A percentile compares a stretch with the other conserved stretches of the same genome.
Evolutionary conservation across 305 asterid species (phyloP).

Genomic region (Fraxinus baroniana): DNA sequence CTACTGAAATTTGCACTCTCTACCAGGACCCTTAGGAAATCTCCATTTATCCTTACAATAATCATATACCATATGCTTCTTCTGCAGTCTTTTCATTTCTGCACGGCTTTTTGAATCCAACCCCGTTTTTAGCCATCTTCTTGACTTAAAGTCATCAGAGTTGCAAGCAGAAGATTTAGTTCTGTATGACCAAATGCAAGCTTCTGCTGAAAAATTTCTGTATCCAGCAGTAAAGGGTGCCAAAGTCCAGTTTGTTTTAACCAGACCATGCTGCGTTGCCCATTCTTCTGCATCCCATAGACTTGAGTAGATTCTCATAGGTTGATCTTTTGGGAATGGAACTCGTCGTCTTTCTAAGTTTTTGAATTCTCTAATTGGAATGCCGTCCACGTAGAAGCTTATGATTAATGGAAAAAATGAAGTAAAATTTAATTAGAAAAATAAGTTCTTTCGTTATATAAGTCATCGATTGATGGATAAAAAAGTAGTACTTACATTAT

Average conservation of each 20-base stretch:
- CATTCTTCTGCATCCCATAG: slow-evolving; percentile 63
- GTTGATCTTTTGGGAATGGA: slow-evolving; percentile 47
- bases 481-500: slow-evolving; percentile 43
- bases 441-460: not conserved
- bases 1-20: slow-evolving; percentile 45
- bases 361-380: slow-evolving; percentile 58
- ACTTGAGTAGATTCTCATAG: slow-evolving; percentile 63
- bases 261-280: slow-evolving; percentile 61
- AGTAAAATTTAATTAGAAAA: not conserved
- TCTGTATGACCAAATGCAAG: slow-evolving; percentile 47
- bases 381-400: slow-evolving; percentile 55
- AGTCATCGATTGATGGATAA: not conserved
- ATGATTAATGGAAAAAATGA: not conserved
- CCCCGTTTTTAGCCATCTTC: slow-evolving; percentile 36
- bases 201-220: slow-evolving; percentile 43
- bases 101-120: slow-evolving; percentile 35
- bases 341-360: slow-evolving; percentile 44
- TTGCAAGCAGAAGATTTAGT: slow-evolving; percentile 39
- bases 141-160: slow-evolving; percentile 22
- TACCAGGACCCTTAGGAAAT: slow-evolving; percentile 55
- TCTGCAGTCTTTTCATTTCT: slow-evolving; percentile 51
- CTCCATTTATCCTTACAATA: slow-evolving; percentile 63
- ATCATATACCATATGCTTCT: slow-evolving; percentile 57
- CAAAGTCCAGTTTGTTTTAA: slow-evolving; percentile 55
- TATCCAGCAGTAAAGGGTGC: slow-evolving; percentile 64